Base-by-base conservation (phyloP, 176 grass and related monocot species). In the Oryza brachyantha region DNA sequence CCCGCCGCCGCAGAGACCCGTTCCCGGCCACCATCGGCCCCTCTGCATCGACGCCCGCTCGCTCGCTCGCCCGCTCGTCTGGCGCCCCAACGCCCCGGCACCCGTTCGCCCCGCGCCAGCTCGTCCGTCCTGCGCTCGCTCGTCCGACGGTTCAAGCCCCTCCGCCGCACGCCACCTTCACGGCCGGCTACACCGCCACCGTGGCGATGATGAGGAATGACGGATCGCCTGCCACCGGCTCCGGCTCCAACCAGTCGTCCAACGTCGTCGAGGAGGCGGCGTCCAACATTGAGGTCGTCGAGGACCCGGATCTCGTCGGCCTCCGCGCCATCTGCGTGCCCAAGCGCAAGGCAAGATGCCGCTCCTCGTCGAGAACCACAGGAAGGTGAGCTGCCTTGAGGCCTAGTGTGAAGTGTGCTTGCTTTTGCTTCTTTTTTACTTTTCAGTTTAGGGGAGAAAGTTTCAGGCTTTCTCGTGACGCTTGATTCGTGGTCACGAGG, bases 261-360 rank as follows among this genome's bases (percentile, higher is more conserved):
- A 25, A 70, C 60, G 48, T 19, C 48, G 64, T 70, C 29, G 76
- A 86, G 13, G 79, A 82, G 1, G 68, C 38, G 6, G 68, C 58
- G 19, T 28, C 81, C 45, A 84, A 76, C 8, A 24, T 79, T 75
- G 85, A 78, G 36, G 69, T 76, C 79, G 31, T 73, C 79, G 88
- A 88, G 26, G 92, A 86, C 82, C 81, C 74, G 86, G 88, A 91
- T 83, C 83, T 94, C 67, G 19, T 81, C 36, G 66, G 21, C 3
- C 92, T 88, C 61, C 62, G 70, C 24, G 10, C 28, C 65, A 91
- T 94, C 85, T 83, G 88, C 39, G 92, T 94, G 66, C 80, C 88
- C 83, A 94, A 88, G 79, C 88, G 85, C 79, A 88, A n/a, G n/a
- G n/a, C n/a, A n/a, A 77, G 83, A 88, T 83, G 83, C 83, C 80